Conservation (phyloP, 495 filamentous ascomycete species). For the Podospora fimiseda region DNA sequence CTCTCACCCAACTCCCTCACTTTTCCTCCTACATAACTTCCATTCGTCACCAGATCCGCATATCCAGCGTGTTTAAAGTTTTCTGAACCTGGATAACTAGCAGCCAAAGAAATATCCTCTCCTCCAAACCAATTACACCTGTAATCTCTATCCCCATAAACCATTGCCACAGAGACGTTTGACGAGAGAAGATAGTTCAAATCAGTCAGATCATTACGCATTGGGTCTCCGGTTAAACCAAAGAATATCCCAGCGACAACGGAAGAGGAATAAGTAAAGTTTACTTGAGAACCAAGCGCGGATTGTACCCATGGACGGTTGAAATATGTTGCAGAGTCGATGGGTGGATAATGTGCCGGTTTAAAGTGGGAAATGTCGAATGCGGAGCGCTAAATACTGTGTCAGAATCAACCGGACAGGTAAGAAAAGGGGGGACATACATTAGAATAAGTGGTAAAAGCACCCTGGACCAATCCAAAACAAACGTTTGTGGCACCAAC, state of each 20-base stretch:
- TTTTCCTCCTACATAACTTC: conserved; percentile 47
- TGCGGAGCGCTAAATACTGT: background rate
- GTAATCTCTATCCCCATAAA: conserved; percentile 57
- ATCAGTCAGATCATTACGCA: conserved; percentile 42
- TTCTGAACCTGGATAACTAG: conserved; percentile 33
- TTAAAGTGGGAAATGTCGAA: background rate
- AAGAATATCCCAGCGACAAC: conserved; percentile 39
- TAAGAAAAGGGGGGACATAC: background rate
- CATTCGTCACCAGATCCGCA: conserved; percentile 43
- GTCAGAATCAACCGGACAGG: background rate
- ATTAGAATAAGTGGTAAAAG: background rate
- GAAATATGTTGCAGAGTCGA: background rate
- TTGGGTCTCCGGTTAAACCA: conserved; percentile 6
- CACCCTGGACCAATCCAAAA: background rate
- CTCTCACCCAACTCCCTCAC: conserved; percentile 50
- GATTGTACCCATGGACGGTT: conserved; percentile 36
- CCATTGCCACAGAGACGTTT: conserved; percentile 52
- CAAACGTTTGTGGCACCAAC: background rate
- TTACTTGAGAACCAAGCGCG: conserved; percentile 50
- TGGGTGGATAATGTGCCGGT: background rate
- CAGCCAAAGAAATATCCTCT: conserved; percentile 48
- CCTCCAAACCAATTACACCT: conserved; percentile 55
- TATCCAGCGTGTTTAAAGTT: conserved; percentile 43
- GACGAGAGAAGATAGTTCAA: conserved; percentile 47
- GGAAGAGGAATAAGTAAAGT: conserved; percentile 40